Conservation (phyloP, 345 rosid species). For the Excoecaria cochinchinensis region DNA sequence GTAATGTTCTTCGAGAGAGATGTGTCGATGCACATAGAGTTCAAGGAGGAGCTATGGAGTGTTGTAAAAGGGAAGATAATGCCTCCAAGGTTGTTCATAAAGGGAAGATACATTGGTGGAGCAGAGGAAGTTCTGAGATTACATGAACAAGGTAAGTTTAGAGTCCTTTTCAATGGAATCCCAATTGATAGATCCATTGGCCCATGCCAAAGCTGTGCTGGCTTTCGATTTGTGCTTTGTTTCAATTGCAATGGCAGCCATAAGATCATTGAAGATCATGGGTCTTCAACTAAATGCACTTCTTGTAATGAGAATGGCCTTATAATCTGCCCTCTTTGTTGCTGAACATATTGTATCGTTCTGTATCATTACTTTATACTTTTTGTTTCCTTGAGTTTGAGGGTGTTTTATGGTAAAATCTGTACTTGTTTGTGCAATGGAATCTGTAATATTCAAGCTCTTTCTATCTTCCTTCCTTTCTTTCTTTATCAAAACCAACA, state of each 20-base stretch:
- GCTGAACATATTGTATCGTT: constrained; percentile 1
- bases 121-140: constrained; percentile 29
- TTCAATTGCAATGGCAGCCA: constrained; percentile 33
- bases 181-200: constrained; percentile 15
- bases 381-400: no score
- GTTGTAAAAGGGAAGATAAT: constrained; percentile 21
- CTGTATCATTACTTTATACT: no score
- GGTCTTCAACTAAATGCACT: constrained; percentile 20
- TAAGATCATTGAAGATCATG: constrained; percentile 15
- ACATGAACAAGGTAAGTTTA: constrained; percentile 28
- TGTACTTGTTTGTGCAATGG: no score
- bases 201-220: constrained; percentile 28
- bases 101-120: constrained; percentile 34
- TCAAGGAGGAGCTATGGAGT: constrained; percentile 29
- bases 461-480: no score
- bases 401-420: no score
- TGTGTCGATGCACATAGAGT: constrained; percentile 33
- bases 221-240: constrained; percentile 32
- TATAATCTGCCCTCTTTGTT: constrained; percentile 25
- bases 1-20: constrained; percentile 26
- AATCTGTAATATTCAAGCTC: no score
- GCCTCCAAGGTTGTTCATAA: constrained; percentile 32
- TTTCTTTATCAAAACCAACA: no score
- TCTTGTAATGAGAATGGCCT: constrained; percentile 36
- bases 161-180: constrained; percentile 24